Evolutionary conservation across 2,329 filamentous ascomycete species (phyloP).

Genomic region (Rhynchosporium agropyri): DNA sequence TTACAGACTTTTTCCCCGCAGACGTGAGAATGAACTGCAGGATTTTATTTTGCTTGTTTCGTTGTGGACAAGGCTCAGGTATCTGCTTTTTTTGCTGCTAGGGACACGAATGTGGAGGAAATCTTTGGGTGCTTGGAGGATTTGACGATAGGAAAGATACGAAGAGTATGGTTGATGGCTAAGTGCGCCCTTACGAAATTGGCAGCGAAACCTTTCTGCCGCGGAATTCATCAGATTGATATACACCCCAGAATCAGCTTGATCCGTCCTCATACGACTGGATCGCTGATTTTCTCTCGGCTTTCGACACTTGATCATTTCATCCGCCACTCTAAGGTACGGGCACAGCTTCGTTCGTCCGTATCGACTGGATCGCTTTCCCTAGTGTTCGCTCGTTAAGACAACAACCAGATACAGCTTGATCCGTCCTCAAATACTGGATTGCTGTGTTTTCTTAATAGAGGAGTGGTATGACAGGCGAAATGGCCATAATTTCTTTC

Average conservation of each 20-base stretch:
- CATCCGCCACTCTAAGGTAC: too few relatives aligned
- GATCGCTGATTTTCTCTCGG: not conserved
- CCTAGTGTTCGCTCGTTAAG: not conserved
- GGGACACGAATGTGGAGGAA: not conserved
- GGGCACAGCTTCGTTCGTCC: too few relatives aligned
- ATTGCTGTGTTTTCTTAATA: not conserved
- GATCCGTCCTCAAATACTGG: slow-evolving; percentile 7
- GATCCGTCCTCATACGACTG: slow-evolving; percentile 1
- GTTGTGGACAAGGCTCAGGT: not conserved
- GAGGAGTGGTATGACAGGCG: not conserved
- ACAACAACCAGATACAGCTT: not conserved
- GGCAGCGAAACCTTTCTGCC: not conserved
- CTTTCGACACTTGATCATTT: not conserved
- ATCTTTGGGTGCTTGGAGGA: not conserved
- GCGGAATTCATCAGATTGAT: not conserved
- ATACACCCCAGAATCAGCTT: not conserved
- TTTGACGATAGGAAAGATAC: not conserved
- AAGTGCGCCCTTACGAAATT: not conserved
- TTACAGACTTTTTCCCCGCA: not conserved
- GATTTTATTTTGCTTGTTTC: not conserved
- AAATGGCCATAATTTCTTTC: not conserved
- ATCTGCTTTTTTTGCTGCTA: not conserved
- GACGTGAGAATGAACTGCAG: not conserved
- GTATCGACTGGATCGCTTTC: not conserved
- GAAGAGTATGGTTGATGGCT: not conserved